These are phyloP conservation scores for Vitellaria paradoxa DNA, from an alignment of 179 eudicot genomes.

Conservation along the genomic window DNA sequence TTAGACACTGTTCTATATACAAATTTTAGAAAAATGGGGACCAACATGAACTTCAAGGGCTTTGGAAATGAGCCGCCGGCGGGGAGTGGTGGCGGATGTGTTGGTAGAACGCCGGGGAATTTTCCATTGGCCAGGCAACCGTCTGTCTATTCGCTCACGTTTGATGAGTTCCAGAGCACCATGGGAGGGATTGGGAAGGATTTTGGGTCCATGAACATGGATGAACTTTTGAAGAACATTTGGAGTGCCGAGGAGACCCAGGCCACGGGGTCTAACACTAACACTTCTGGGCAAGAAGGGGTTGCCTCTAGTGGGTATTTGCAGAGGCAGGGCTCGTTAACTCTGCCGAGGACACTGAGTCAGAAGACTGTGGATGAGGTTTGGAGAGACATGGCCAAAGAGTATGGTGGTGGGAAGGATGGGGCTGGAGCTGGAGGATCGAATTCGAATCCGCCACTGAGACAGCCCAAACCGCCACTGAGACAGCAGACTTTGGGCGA, in stretches of 20 bases:
- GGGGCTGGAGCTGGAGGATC: constrained; percentile 20
- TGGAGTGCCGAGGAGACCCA: constrained; percentile 47
- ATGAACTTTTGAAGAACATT: constrained; percentile 38
- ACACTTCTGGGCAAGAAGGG: constrained; percentile 26
- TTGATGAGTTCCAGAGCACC: constrained; percentile 40
- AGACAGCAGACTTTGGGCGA: constrained; percentile 84
- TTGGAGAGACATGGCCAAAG: constrained; percentile 62
- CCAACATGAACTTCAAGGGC: constrained; percentile 26
- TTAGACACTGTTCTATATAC: background rate
- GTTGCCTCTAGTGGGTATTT: constrained; percentile 35
- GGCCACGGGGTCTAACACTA: constrained; percentile 32
- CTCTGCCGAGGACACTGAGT: constrained; percentile 82
- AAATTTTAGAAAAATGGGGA: background rate
- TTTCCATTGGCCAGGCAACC: constrained; percentile 30
- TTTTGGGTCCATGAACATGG: constrained; percentile 49
- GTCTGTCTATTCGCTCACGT: constrained; percentile 38
- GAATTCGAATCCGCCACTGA: constrained; percentile 26
- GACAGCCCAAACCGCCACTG: constrained; percentile 55
- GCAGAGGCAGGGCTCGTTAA: constrained; percentile 73
- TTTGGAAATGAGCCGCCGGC: constrained; percentile 23
- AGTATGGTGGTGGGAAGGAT: constrained; percentile 28
- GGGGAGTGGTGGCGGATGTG: constrained; percentile 7
- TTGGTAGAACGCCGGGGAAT: constrained; percentile 22
- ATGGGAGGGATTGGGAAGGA: constrained; percentile 36
- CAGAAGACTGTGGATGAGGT: constrained; percentile 89